Percentiles rank a stretch among this genome's conserved stretches.
Evolutionary conservation across 306 rosid species (phyloP).

Genomic region (Leucaena leucocephala): DNA sequence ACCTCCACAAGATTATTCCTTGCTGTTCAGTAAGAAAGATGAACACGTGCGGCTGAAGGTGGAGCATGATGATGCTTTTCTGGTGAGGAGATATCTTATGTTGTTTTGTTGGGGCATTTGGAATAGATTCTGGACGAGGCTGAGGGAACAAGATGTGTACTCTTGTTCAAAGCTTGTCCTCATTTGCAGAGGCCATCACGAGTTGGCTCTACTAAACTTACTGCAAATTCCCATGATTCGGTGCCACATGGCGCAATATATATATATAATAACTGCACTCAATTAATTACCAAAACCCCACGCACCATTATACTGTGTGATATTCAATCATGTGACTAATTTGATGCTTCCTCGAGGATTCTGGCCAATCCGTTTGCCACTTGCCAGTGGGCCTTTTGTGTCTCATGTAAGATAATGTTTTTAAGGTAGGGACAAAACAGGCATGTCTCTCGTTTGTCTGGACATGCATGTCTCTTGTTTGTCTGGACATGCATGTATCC

Average conservation of each 20-base stretch:
- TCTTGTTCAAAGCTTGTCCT: slow-evolving; percentile 11
- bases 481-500: slow-evolving; percentile 11
- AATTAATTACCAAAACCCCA: no score
- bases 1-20: slow-evolving; percentile 50
- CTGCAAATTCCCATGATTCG: neutral
- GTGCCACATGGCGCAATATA: slow-evolving; percentile 29
- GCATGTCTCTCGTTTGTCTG: slow-evolving; percentile 31
- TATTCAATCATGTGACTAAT: neutral
- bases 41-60: slow-evolving; percentile 47
- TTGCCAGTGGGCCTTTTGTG: slow-evolving; percentile 6
- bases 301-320: no score
- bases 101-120: slow-evolving; percentile 9
- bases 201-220: slow-evolving; percentile 2
- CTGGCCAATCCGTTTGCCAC: neutral
- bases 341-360: neutral
- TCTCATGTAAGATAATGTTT: neutral
- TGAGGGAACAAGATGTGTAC: slow-evolving; percentile 9
- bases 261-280: neutral
- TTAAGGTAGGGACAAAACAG: neutral
- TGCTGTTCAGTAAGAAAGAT: neutral
- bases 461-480: slow-evolving; percentile 29
- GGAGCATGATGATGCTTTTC: slow-evolving; percentile 25
- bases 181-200: neutral
- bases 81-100: slow-evolving; percentile 18
- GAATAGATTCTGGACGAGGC: neutral